Evolutionary conservation across 1,284 basidiomycete species (phyloP), one percentile per base, ranked within the genome.

Genomic region (Cryptococcus hybrid): DNA sequence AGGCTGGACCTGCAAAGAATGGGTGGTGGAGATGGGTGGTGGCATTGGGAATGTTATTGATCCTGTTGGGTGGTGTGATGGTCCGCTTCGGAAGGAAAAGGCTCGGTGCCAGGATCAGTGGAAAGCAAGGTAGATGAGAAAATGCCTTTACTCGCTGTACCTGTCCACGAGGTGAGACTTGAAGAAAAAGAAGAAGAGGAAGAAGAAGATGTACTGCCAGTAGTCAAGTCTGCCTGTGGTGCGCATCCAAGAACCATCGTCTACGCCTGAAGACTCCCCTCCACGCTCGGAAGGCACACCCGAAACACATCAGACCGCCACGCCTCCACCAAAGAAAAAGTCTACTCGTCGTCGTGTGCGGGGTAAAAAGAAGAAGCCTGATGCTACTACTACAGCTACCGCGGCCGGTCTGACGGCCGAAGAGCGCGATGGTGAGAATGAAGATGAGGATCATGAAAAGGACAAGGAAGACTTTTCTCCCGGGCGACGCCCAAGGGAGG

Each of bases 391-490:
- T 42, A 42, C 40, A 42, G 30, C 30, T 30, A 30, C 30, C 30
- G 30, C 30, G 30, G 30, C 30, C 30, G 3, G 30, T 30, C 30
- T 30, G 30, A 42, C 5, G 3, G 2, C 47, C 13, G 34, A 30
- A 9, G 30, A 53, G 24, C 64, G 53, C 18, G 86, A 85, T 51
- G 86, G 87, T 56, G 84, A 79, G 38, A 82, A 81, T 36, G 79
- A 73, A 18, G 80, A 73, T 7, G 77, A 66, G 3, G 77, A 77
- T 35, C 68, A 73, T 24, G 77, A 77, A 1, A 79, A 76, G 13
- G 13, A 30, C 13, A 1, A 67, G 53, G 18, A 57, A 57, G 38
- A 47, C 34, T 11, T 46, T 7, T 49, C 56, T 0, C 54, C 7
- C 36, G 46, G 4, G 48, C 39, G 15, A 45, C 51, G 9, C 51